Base-by-base conservation (phyloP, 176 grass and related monocot species). In the Phoenix roebelenii region DNA sequence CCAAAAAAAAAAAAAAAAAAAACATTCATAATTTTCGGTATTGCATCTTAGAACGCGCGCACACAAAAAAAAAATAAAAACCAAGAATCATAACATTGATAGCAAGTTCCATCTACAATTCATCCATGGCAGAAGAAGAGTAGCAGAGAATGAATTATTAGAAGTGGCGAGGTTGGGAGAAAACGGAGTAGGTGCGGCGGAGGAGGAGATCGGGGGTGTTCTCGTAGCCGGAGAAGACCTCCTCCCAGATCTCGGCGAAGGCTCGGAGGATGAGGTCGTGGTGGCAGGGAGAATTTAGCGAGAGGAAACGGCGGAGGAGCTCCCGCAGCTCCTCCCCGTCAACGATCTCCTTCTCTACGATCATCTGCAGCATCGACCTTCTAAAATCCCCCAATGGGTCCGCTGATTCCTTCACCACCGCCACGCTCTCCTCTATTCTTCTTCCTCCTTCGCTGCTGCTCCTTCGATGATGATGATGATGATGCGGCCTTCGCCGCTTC, bases 361-460 rank as follows among this genome's bases (percentile, higher is more conserved):
- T 70, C 93, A 98, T 98, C 62, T 92, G 87, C 62, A 58, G 75
- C 93, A 98, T 98, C 23, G 93, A 98, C 76, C 64, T 50, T 76
- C 84, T 79, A 81, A 98, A 98, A 18, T 98, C 93, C 7, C 70
- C 71, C n/a, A 92, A 59, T 12, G 93, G 93, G 58, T 98, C 87
- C 7, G 19, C 71, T 5, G 93, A 78, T 64, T 89, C 87, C 64
- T 74, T 92, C 78, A 85, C 87, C 70, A 98, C 87, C 70, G 76
- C 76, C 69, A 92, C 87, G 72, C 90, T 84, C 50, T 87, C 86
- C 52, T 75, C 65, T 18, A 84, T 73, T 73, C 72, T 60, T 55
- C 82, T 60, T 9, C 74, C 35, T 9, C 74, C 70, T 18, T 77
- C 77, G 76, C 81, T 89, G n/a, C 49, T 29, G 0, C 65, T 61